Evolutionary conservation across 768 basidiomycete species (phyloP).

Genomic region (Lactarius quietus): DNA sequence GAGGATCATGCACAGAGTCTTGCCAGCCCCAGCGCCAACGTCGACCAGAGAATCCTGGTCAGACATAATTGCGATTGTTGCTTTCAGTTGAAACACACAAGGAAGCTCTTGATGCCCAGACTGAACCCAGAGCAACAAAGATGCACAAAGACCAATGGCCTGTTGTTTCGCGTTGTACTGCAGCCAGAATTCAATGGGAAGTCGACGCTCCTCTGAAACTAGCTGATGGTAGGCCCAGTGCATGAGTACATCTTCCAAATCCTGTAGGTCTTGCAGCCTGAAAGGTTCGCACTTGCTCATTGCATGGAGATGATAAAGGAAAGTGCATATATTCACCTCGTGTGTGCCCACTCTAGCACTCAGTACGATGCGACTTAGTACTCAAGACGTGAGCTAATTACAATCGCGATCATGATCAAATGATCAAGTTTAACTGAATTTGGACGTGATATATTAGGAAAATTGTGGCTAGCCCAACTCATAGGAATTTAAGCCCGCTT

Average conservation of each 20-base stretch:
- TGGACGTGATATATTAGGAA: too few relatives aligned
- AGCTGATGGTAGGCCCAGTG: not conserved
- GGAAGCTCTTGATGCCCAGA: not conserved
- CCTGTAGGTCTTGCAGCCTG: not conserved
- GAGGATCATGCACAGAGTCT: not conserved
- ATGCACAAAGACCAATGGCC: not conserved
- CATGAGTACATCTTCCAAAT: not conserved
- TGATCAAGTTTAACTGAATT: too few relatives aligned
- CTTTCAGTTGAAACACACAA: not conserved
- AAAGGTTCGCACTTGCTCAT: too few relatives aligned
- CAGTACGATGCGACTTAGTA: too few relatives aligned
- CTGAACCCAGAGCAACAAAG: not conserved
- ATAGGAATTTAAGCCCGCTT: too few relatives aligned
- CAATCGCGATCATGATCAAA: too few relatives aligned
- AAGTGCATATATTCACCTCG: too few relatives aligned
- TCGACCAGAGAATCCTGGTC: not conserved
- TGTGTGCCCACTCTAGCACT: too few relatives aligned
- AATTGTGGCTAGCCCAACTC: too few relatives aligned
- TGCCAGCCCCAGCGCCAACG: not conserved
- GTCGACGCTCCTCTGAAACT: not conserved
- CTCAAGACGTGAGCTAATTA: too few relatives aligned
- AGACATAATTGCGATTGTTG: not conserved
- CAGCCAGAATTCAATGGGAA: not conserved
- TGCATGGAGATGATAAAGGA: too few relatives aligned
- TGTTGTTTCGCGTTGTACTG: not conserved